Conservation (phyloP, 2,329 filamentous ascomycete genomes). For the Fusarium hainanense region DNA sequence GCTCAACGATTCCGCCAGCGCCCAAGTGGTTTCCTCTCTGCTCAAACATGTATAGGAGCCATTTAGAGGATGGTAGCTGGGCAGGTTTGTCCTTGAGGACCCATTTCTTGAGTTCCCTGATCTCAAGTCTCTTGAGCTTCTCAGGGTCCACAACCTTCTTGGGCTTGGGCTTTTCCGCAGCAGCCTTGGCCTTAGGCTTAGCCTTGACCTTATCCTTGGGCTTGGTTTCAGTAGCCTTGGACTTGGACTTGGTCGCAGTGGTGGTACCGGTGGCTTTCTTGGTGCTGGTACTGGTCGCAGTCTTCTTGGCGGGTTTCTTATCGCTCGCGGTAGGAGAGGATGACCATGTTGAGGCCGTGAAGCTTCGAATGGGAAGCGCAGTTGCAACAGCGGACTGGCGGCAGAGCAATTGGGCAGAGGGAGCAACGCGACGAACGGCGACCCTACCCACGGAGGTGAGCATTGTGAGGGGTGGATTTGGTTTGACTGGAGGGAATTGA, state of each 20-base stretch:
- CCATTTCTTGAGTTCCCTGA: conserved; percentile 53
- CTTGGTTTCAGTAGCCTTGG: conserved; percentile 44
- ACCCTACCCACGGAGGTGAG: conserved; percentile 56
- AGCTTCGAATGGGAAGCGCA: conserved; percentile 45
- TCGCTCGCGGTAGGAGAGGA: conserved; percentile 41
- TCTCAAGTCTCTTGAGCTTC: conserved; percentile 45
- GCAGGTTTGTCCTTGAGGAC: conserved; percentile 57
- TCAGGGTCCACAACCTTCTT: conserved; percentile 54
- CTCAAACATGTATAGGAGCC: conserved; percentile 54
- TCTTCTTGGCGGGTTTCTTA: conserved; percentile 37
- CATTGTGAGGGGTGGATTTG: conserved; percentile 48
- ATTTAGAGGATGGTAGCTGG: conserved; percentile 48
- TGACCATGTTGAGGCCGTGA: conserved; percentile 48
- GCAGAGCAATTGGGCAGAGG: conserved; percentile 39
- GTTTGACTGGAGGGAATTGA: neutral
- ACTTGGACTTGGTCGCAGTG: conserved; percentile 20
- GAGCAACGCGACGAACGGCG: conserved; percentile 52
- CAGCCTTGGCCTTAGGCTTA: conserved; percentile 41
- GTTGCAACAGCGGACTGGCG: conserved; percentile 30
- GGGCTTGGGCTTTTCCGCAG: conserved; percentile 45
- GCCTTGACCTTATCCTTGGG: conserved; percentile 46
- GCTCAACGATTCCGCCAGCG: conserved; percentile 21
- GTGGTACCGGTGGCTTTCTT: conserved; percentile 38
- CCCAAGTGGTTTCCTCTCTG: conserved; percentile 37
- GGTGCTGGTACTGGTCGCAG: conserved; percentile 19